Evolutionary conservation across 176 grass and related monocot species (phyloP), one percentile per base, ranked within the genome.

Genomic region (Phyllostachys edulis): DNA sequence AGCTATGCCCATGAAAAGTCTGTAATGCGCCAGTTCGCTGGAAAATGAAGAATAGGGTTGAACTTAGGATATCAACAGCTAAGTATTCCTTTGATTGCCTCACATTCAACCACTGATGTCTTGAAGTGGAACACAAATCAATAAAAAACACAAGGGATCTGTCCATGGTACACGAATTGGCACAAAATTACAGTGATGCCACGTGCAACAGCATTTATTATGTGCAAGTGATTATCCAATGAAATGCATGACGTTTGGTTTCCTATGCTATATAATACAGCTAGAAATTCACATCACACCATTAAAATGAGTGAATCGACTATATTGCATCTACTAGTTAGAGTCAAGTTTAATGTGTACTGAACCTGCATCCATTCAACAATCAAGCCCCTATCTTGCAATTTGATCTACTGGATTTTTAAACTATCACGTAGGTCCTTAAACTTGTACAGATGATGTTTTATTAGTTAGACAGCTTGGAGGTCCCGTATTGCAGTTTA

Each of bases 11-110:
- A 66, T 13, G 66, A 61, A 92, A 94, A 8, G 29, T 81, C 14
- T 94, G 85, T 51, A 94, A 81, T 71, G 87, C 73, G 7, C 86
- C 63, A 40, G 21, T 88, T 90, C 77, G 80, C 90, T 94, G 76
- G 10, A 84, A 84, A 86, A 86, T 18, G 11, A 41, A 76, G 23
- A 77, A 85, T 38, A 56, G 3, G 9, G 10, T 12, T 84, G 18
- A 64, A 56, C 60, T 83, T 51, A 76, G 52, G 34, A 32, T 56
- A 63, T 61, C 55, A 74, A 47, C 60, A 77, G 39, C 29, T 63
- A 27, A 80, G 7, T 41, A 42, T 65, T 73, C 16, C 39, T 77
- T 51, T 44, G 55, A 54, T 23, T 49, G 26, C 40, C n/a, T 78
- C 32, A 64, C 4, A 12, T 18, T 83, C 8, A 62, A 18, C 13